Percentiles rank a stretch among this genome's conserved stretches.
phyloP scores from a whole-genome alignment of 176 grass and related monocot genomes.

The Eleusine coracana region DNA sequence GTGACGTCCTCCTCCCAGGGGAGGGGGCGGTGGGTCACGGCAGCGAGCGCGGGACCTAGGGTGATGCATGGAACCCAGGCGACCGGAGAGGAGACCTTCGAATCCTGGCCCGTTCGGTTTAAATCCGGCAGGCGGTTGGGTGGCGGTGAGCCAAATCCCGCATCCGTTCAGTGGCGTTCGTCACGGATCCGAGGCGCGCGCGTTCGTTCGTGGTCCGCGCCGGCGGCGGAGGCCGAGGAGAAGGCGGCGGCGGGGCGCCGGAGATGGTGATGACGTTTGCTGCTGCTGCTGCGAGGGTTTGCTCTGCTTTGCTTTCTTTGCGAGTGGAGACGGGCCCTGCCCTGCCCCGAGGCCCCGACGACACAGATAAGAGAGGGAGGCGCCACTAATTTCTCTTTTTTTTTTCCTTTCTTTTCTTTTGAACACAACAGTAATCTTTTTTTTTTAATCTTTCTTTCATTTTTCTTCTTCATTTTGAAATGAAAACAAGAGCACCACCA shows the following conservation, averaged over 20 bases:
- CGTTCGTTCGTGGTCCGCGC: slow-evolving; percentile 27
- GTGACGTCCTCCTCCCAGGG: slow-evolving; percentile 31
- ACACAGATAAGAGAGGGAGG: background rate
- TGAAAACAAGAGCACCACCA: too few relatives aligned
- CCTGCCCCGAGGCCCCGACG: background rate
- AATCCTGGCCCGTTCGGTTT: background rate
- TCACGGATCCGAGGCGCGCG: slow-evolving; percentile 27
- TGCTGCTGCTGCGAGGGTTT: background rate
- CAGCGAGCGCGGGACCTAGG: slow-evolving; percentile 43
- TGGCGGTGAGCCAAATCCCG: background rate
- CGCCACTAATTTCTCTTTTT: background rate
- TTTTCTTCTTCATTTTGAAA: too few relatives aligned
- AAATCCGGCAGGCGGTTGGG: slow-evolving; percentile 23
- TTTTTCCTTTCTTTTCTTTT: too few relatives aligned
- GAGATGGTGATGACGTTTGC: slow-evolving; percentile 4
- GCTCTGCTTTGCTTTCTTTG: background rate
- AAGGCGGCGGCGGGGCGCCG: slow-evolving; percentile 6
- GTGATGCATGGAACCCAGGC: slow-evolving; percentile 29
- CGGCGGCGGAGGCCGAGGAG: background rate
- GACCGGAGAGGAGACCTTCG: slow-evolving; percentile 1
- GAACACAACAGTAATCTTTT: too few relatives aligned
- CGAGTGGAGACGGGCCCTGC: background rate
- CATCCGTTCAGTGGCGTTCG: slow-evolving; percentile 30
- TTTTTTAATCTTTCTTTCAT: too few relatives aligned
- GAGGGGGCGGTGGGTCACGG: slow-evolving; percentile 26